Percentiles rank a stretch among this genome's conserved stretches.
Conservation (phyloP, 495 filamentous ascomycete species). For the Penicilliopsis zonata region DNA sequence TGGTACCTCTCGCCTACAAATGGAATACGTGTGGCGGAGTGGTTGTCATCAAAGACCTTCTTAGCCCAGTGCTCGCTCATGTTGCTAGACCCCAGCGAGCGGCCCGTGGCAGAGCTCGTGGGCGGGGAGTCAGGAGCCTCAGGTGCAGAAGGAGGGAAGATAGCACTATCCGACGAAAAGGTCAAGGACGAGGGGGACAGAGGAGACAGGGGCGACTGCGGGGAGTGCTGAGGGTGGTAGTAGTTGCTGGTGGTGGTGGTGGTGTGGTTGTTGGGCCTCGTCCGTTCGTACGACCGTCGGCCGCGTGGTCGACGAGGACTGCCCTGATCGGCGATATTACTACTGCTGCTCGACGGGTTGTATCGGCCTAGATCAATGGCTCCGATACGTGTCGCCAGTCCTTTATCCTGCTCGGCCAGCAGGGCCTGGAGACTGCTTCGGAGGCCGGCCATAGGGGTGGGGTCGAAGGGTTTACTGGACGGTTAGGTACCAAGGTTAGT, state of each 20-base stretch:
- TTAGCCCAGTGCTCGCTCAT: slow-evolving; percentile 39
- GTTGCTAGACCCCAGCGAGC: slow-evolving; percentile 18
- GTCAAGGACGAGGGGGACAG: slow-evolving; percentile 12
- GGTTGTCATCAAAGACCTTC: slow-evolving; percentile 30
- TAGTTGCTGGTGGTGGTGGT: too few relatives aligned
- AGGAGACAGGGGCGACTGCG: slow-evolving; percentile 21
- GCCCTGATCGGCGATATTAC: slow-evolving; percentile 13
- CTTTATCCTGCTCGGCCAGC: slow-evolving; percentile 24
- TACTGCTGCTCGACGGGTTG: slow-evolving; percentile 17
- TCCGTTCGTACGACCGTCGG: slow-evolving; percentile 29
- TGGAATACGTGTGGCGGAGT: slow-evolving; percentile 27
- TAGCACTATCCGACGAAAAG: slow-evolving; percentile 17
- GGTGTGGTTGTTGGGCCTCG: slow-evolving; percentile 18
- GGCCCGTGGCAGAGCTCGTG: slow-evolving; percentile 25
- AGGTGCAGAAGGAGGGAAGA: slow-evolving; percentile 25
- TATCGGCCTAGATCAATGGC: slow-evolving; percentile 22
- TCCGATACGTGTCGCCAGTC: slow-evolving; percentile 21
- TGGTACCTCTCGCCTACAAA: slow-evolving; percentile 26
- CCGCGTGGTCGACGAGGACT: slow-evolving; percentile 20
- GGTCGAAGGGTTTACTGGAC: slow-evolving; percentile 17
- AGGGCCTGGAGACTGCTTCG: slow-evolving; percentile 23
- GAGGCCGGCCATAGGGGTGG: slow-evolving; percentile 17
- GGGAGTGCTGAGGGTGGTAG: too few relatives aligned
- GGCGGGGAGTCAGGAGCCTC: slow-evolving; percentile 29
- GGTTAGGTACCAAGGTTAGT: slow-evolving; percentile 10